Evolutionary conservation across 805 yeast species (phyloP).

Genomic region (Candida taoyuanica): DNA sequence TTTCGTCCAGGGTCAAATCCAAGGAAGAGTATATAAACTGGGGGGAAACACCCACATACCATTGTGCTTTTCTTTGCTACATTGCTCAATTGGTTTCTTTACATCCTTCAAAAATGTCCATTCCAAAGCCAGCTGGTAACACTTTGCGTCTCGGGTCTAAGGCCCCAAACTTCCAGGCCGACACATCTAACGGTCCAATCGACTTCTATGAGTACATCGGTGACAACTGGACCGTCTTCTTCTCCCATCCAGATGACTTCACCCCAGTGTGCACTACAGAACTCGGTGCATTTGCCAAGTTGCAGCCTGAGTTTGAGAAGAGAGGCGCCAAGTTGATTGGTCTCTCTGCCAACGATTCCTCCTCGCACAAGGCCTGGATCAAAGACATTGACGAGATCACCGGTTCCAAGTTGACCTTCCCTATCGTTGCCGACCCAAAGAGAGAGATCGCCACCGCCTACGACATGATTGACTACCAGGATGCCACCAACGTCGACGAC

Average conservation of each 20-base stretch:
- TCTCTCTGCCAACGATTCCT: slow-evolving; percentile 58
- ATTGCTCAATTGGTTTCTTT: not conserved
- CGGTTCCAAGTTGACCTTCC: slow-evolving; percentile 54
- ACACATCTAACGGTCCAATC: slow-evolving; percentile 58
- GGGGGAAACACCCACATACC: too few relatives aligned
- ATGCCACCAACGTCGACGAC: slow-evolving; percentile 60
- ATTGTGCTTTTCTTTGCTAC: too few relatives aligned
- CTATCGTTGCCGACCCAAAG: slow-evolving; percentile 63
- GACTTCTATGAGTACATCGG: slow-evolving; percentile 62
- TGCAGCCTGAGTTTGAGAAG: slow-evolving; percentile 63
- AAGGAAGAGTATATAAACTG: too few relatives aligned
- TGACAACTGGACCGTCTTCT: slow-evolving; percentile 59
- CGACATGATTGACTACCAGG: slow-evolving; percentile 71
- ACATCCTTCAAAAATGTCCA: slow-evolving; percentile 28
- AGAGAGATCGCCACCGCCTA: slow-evolving; percentile 56
- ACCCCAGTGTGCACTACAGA: slow-evolving; percentile 81
- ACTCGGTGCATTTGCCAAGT: slow-evolving; percentile 68
- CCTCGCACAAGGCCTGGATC: slow-evolving; percentile 63
- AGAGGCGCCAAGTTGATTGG: slow-evolving; percentile 66
- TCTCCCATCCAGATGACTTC: slow-evolving; percentile 75
- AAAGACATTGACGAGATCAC: slow-evolving; percentile 66
- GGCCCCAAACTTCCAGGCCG: slow-evolving; percentile 66
- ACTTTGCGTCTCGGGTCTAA: slow-evolving; percentile 51
- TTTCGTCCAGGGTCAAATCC: too few relatives aligned
- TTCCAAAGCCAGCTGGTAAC: slow-evolving; percentile 36